Evolutionary conservation across 2,329 filamentous ascomycete species (phyloP).

Genomic region (Pseudogymnoascus sp.): DNA sequence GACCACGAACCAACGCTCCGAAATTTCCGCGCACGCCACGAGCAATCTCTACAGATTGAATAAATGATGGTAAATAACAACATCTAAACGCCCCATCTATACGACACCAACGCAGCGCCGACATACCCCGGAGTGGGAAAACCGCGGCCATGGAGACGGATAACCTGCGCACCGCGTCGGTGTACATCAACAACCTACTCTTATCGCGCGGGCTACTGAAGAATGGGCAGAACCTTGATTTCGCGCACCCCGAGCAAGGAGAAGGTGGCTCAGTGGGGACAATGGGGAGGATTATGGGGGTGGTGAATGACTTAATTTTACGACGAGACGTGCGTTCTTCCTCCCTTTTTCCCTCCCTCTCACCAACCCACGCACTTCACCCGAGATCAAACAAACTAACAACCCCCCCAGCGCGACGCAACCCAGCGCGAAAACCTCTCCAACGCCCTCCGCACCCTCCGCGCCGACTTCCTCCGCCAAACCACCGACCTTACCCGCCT

Average conservation of each 20-base stretch:
- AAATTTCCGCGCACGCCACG: not conserved
- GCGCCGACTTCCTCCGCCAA: conserved; percentile 67
- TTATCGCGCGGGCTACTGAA: conserved; percentile 56
- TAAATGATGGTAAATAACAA: not conserved
- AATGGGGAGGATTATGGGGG: conserved; percentile 81
- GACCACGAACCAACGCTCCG: not conserved
- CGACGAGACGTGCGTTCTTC: conserved; percentile 66
- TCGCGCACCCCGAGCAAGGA: conserved; percentile 60
- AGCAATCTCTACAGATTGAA: not conserved
- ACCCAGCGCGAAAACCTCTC: conserved; percentile 80
- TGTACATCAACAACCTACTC: conserved; percentile 67
- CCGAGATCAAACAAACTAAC: conserved; percentile 10
- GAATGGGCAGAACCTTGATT: conserved; percentile 71
- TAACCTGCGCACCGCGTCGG: conserved; percentile 57
- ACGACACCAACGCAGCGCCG: not conserved
- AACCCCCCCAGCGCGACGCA: conserved; percentile 62
- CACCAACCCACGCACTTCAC: not conserved
- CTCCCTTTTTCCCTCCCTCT: not conserved
- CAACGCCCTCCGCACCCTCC: conserved; percentile 65
- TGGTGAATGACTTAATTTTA: conserved; percentile 88
- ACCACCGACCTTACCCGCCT: conserved; percentile 58
- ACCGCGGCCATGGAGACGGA: conserved; percentile 32
- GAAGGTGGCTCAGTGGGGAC: conserved; percentile 57
- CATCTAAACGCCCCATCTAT: not conserved
- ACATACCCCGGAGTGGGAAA: not conserved